Evolutionary conservation across 2,329 filamentous ascomycete genomes (phyloP).

Genomic region (Colletotrichum siamense): DNA sequence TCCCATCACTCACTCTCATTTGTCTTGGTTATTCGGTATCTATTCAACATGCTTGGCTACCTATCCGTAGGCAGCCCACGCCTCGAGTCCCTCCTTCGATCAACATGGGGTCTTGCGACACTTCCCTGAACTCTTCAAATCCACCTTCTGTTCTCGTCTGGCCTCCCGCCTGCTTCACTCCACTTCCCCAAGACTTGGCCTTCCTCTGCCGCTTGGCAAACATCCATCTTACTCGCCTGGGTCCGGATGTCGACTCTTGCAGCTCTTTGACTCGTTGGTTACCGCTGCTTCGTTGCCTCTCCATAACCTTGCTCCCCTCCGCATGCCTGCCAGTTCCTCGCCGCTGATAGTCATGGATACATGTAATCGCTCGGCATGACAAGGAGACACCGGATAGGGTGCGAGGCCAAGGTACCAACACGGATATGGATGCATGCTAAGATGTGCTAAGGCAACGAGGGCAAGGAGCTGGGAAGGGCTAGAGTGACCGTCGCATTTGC

Average conservation of each 20-base stretch:
- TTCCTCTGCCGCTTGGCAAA: slow-evolving; percentile 14
- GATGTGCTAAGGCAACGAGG: background rate
- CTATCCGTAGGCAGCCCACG: background rate
- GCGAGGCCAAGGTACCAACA: background rate
- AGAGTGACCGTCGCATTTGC: background rate
- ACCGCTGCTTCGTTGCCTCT: background rate
- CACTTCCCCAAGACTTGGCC: slow-evolving; percentile 19
- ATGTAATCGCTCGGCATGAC: background rate
- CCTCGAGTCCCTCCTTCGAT: slow-evolving; percentile 5
- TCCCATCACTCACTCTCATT: background rate
- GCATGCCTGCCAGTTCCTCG: background rate
- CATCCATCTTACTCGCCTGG: background rate
- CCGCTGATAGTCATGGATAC: slow-evolving; percentile 14
- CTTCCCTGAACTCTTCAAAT: background rate
- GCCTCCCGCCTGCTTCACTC: slow-evolving; percentile 15
- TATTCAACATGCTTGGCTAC: background rate
- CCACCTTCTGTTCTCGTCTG: slow-evolving; percentile 21
- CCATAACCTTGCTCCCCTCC: background rate
- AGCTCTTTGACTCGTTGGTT: background rate
- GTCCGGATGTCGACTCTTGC: background rate
- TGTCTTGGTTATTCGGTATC: background rate
- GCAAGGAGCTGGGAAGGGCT: background rate
- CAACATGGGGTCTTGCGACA: background rate
- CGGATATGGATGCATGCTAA: background rate
- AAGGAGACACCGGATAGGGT: background rate